phyloP scores from a whole-genome alignment of 208 protist genomes.

The Leishmania aethiopica region DNA sequence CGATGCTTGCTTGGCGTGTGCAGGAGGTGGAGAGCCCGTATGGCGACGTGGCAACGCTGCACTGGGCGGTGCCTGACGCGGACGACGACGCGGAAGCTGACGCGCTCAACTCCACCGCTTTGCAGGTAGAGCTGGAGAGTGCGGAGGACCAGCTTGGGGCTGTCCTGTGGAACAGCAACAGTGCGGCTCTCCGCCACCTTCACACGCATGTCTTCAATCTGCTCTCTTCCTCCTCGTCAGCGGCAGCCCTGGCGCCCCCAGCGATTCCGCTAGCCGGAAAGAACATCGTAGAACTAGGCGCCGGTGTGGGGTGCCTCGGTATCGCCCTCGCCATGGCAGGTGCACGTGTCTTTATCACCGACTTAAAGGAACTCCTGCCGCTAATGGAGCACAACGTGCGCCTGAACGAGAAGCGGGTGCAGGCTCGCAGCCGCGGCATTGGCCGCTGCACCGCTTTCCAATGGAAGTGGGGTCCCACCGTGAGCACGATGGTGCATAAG shows the following conservation, averaged over 20 bases:
- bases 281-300: conserved; percentile 75
- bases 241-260: background rate
- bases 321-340: conserved; percentile 87
- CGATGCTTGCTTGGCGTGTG: conserved; percentile 76
- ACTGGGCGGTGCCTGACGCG: conserved; percentile 71
- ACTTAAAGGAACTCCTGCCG: conserved; percentile 87
- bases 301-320: conserved; percentile 86
- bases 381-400: conserved; percentile 80
- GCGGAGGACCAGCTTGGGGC: conserved; percentile 88
- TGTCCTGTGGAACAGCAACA: conserved; percentile 92
- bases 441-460: conserved; percentile 62
- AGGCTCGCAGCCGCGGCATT: conserved; percentile 31
- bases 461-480: conserved; percentile 81
- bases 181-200: conserved; percentile 63
- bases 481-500: conserved; percentile 34
- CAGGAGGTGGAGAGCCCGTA: conserved; percentile 79
- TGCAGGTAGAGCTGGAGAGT: conserved; percentile 61
- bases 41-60: conserved; percentile 71
- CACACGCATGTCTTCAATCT: conserved; percentile 54
- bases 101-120: conserved; percentile 15
- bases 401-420: conserved; percentile 54
- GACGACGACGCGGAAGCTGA: conserved; percentile 12
- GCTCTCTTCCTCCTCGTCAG: background rate
- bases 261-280: conserved; percentile 12
- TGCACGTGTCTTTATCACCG: conserved; percentile 68